These are phyloP conservation scores for Aureobasidium mangrovei DNA, from an alignment of 2,329 filamentous ascomycete species.

Conservation along the genomic window DNA sequence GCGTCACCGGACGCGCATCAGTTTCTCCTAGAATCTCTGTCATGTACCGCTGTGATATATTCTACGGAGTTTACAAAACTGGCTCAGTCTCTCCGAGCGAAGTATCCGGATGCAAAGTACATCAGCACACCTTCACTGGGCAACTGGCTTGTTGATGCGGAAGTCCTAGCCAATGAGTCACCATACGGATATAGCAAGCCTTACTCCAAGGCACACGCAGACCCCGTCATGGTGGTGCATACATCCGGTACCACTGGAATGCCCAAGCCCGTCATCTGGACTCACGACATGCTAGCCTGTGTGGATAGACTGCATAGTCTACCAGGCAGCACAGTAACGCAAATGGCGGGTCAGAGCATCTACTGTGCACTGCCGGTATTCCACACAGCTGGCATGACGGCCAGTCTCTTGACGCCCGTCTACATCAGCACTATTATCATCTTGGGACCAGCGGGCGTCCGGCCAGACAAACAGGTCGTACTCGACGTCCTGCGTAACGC, in stretches of 20 bases:
- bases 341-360: background rate
- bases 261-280: conserved; percentile 13
- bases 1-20: conserved; percentile 6
- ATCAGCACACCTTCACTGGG: background rate
- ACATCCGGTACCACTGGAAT: conserved; percentile 13
- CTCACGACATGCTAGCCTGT: conserved; percentile 4
- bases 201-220: background rate
- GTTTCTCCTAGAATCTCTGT: background rate
- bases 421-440: conserved; percentile 8
- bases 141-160: background rate
- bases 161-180: background rate
- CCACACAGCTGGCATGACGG: conserved; percentile 4
- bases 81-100: background rate
- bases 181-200: background rate
- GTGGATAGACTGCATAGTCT: conserved; percentile 4
- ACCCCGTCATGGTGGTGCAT: conserved; percentile 12
- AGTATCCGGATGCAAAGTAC: background rate
- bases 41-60: conserved; percentile 2
- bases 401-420: background rate
- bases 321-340: background rate
- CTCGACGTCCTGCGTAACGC: background rate
- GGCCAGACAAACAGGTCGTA: conserved; percentile 1
- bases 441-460: background rate
- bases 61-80: background rate
- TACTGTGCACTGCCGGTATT: conserved; percentile 7